Percentiles rank a stretch among this genome's conserved stretches.
Evolutionary conservation across 2,329 filamentous ascomycete genomes (phyloP).

Genomic region (Ascochyta fabae): DNA sequence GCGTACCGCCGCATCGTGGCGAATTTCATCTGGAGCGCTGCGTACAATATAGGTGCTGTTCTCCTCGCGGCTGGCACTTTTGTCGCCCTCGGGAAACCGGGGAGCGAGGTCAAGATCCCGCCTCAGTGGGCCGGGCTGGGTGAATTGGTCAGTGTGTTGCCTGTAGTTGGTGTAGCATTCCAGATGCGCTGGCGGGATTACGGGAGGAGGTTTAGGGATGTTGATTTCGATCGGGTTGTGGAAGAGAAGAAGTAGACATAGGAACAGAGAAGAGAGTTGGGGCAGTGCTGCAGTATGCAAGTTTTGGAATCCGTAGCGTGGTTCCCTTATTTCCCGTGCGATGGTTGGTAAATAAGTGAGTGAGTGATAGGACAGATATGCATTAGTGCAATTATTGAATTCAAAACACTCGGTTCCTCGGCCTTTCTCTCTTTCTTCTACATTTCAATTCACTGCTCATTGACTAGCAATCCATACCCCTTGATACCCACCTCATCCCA

Average conservation of each 20-base stretch:
- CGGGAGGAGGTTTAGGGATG: constrained; percentile 20
- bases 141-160: constrained; percentile 75
- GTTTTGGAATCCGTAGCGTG: no score
- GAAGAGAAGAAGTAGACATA: background rate
- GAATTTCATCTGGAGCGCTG: constrained; percentile 73
- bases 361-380: no score
- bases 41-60: constrained; percentile 75
- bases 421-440: no score
- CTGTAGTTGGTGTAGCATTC: constrained; percentile 67
- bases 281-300: no score
- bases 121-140: constrained; percentile 72
- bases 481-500: no score
- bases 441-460: no score
- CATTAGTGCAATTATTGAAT: no score
- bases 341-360: no score
- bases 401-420: no score
- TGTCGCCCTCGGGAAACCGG: constrained; percentile 47
- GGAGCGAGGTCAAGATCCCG: constrained; percentile 57
- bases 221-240: background rate
- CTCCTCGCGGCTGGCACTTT: constrained; percentile 66
- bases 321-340: no score
- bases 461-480: no score
- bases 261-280: no score
- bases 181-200: constrained; percentile 51
- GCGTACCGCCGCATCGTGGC: constrained; percentile 57